Percentiles rank a stretch among this genome's conserved stretches.
Conservation (phyloP, 345 rosid genomes). For the Diplotaxis tenuifolia region DNA sequence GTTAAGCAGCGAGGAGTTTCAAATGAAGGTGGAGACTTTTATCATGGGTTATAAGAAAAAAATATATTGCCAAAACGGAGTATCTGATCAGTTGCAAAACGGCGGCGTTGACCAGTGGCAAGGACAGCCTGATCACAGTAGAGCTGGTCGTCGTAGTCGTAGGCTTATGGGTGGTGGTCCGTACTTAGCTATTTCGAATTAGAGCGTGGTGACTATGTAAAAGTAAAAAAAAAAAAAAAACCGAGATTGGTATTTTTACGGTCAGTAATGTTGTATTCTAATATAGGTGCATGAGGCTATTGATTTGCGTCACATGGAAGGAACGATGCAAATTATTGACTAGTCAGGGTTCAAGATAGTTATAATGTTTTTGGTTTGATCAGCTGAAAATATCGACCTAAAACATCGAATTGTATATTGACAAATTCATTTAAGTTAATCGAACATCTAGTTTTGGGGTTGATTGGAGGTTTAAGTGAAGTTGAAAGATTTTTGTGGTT, state of each 20-base stretch:
- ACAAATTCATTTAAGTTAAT: neutral
- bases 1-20: too few species aligned
- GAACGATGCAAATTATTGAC: neutral
- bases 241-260: neutral
- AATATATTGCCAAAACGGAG: neutral
- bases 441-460: neutral
- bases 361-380: neutral
- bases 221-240: neutral
- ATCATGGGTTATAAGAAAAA: slow-evolving; percentile 25
- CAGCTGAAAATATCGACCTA: neutral
- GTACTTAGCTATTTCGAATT: slow-evolving; percentile 31
- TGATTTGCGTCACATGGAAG: slow-evolving; percentile 1
- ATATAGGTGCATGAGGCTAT: neutral
- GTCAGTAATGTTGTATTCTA: neutral
- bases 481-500: neutral
- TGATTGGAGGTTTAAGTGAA: neutral
- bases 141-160: slow-evolving; percentile 12
- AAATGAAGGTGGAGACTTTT: slow-evolving; percentile 34
- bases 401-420: neutral
- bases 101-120: slow-evolving; percentile 3
- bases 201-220: neutral
- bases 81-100: neutral
- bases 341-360: neutral
- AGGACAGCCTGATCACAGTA: neutral
- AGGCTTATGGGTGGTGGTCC: slow-evolving; percentile 13